These are phyloP conservation scores for Pyrus hybrid DNA, from an alignment of 331 rosid genomes.

Conservation along the genomic window DNA sequence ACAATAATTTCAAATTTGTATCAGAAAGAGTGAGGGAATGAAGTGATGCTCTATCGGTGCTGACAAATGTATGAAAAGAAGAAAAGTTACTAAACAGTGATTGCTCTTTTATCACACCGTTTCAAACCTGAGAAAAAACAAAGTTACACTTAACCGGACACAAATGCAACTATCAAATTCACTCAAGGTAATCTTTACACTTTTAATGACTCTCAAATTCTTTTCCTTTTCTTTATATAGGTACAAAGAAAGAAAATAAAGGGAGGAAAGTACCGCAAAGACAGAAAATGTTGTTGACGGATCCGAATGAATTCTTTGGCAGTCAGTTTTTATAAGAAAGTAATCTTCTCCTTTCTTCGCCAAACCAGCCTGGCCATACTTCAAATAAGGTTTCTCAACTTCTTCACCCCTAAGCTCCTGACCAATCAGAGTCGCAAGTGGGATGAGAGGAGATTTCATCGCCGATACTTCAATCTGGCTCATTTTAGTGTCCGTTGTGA, in stretches of 20 bases:
- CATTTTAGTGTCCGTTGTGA: constrained; percentile 51
- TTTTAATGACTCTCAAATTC: constrained; percentile 4
- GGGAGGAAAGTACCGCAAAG: constrained; percentile 57
- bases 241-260: not conserved
- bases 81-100: constrained; percentile 11
- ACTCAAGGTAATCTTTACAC: constrained; percentile 2
- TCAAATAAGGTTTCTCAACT: constrained; percentile 74
- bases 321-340: constrained; percentile 73
- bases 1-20: constrained; percentile 29
- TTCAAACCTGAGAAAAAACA: constrained; percentile 3
- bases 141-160: constrained; percentile 7
- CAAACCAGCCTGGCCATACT: constrained; percentile 95
- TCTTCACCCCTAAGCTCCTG: constrained; percentile 81
- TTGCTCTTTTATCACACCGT: not conserved
- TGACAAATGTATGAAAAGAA: constrained; percentile 19
- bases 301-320: constrained; percentile 67
- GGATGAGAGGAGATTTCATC: constrained; percentile 56
- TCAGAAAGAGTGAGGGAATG: constrained; percentile 25
- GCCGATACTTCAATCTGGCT: constrained; percentile 51
- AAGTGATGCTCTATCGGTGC: constrained; percentile 18
- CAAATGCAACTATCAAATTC: not conserved
- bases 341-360: constrained; percentile 98
- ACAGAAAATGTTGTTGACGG: constrained; percentile 72
- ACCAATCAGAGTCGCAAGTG: constrained; percentile 88
- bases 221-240: not conserved